Percentiles rank a stretch among this genome's conserved stretches.
Evolutionary conservation across 495 filamentous ascomycete genomes (phyloP).

Genomic region (Tuber indicum): DNA sequence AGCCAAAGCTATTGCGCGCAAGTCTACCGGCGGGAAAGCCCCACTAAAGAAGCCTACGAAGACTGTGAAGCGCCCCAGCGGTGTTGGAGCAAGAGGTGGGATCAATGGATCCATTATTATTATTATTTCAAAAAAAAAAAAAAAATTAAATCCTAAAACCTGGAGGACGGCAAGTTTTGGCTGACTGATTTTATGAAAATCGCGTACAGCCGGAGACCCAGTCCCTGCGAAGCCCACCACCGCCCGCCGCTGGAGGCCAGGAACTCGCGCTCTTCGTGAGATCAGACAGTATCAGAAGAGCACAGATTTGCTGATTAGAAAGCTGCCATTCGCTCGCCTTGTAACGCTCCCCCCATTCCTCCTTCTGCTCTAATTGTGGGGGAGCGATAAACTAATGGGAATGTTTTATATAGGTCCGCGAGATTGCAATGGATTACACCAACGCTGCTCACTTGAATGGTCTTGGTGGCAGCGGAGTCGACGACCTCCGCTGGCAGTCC

Average conservation of each 20-base stretch:
- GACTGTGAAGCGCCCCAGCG: constrained; percentile 7
- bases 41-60: neutral
- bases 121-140: neutral
- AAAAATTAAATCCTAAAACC: neutral
- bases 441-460: constrained; percentile 46
- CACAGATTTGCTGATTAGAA: constrained; percentile 72
- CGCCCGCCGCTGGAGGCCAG: constrained; percentile 67
- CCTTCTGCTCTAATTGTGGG: neutral
- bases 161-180: neutral
- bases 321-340: constrained; percentile 78
- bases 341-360: constrained; percentile 47
- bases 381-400: constrained; percentile 19
- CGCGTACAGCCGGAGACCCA: constrained; percentile 60
- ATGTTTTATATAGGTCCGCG: constrained; percentile 57
- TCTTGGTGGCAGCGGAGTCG: constrained; percentile 47
- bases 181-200: neutral
- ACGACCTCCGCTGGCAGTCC: constrained; percentile 79
- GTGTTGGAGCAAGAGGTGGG: constrained; percentile 17
- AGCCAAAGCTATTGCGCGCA: constrained; percentile 8
- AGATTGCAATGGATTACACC: constrained; percentile 58
- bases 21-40: neutral
- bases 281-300: constrained; percentile 77
- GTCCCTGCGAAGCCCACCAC: constrained; percentile 56
- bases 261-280: constrained; percentile 76
- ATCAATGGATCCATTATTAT: neutral